Percentiles rank a stretch among this genome's conserved stretches.
Conservation (phyloP, 2,329 filamentous ascomycete genomes). For the Pochonia chlamydosporia region DNA sequence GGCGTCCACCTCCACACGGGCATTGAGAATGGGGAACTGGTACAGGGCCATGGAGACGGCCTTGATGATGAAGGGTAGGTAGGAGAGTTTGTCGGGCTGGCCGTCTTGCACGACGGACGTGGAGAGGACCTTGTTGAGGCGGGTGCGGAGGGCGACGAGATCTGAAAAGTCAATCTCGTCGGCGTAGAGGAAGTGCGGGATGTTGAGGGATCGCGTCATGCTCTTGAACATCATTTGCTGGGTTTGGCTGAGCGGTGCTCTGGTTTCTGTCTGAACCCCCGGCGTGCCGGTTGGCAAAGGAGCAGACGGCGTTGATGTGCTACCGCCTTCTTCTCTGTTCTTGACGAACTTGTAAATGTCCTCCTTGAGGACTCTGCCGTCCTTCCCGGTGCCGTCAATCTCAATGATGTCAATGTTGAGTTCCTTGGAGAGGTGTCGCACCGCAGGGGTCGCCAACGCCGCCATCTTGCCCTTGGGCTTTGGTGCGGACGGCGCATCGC, state of each 20-base stretch:
- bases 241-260: constrained; percentile 65
- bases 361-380: constrained; percentile 87
- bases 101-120: constrained; percentile 37
- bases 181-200: constrained; percentile 93
- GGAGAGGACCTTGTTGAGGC: constrained; percentile 62
- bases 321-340: constrained; percentile 32
- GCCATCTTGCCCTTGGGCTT: constrained; percentile 57
- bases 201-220: constrained; percentile 87
- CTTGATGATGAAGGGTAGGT: constrained; percentile 93
- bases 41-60: constrained; percentile 81
- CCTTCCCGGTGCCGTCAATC: constrained; percentile 78
- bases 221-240: constrained; percentile 95
- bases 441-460: constrained; percentile 82
- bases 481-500: constrained; percentile 11
- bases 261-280: constrained; percentile 59
- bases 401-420: constrained; percentile 71
- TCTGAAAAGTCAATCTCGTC: constrained; percentile 80
- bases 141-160: constrained; percentile 65
- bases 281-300: constrained; percentile 17
- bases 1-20: constrained; percentile 75
- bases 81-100: constrained; percentile 65
- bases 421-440: constrained; percentile 81
- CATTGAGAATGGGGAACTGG: constrained; percentile 81
- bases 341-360: constrained; percentile 73
- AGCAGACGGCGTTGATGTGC: constrained; percentile 14